Percentiles rank a stretch among this genome's conserved stretches.
Evolutionary conservation across 495 filamentous ascomycete genomes (phyloP).

Genomic region (Collariella sp.): DNA sequence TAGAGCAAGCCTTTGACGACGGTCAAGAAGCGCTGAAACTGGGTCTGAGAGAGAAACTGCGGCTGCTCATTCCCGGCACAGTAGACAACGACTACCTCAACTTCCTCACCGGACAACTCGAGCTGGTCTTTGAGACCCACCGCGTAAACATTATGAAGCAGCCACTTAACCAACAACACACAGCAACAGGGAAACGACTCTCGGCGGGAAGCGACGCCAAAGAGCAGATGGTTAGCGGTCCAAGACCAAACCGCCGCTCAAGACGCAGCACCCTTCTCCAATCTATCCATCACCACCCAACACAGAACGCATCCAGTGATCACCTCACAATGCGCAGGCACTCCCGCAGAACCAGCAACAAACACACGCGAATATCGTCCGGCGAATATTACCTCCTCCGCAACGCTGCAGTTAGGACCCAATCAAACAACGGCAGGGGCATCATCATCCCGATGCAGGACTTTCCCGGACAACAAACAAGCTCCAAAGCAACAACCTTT

Average conservation of each 20-base stretch:
- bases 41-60: conserved; percentile 21
- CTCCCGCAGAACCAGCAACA: not conserved
- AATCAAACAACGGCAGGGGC: not conserved
- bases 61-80: conserved; percentile 16
- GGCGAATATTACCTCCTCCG: not conserved
- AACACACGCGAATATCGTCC: not conserved
- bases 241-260: conserved; percentile 4
- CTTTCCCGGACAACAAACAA: no score
- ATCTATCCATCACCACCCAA: not conserved
- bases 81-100: conserved; percentile 19
- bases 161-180: not conserved
- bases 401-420: not conserved
- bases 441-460: no score
- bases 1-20: conserved; percentile 23
- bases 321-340: not conserved
- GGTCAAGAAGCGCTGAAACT: conserved; percentile 17
- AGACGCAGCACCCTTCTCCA: conserved; percentile 7
- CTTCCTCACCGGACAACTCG: conserved; percentile 24
- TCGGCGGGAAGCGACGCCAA: not conserved
- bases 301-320: not conserved
- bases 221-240: not conserved
- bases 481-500: no score
- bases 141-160: conserved; percentile 20
- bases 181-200: not conserved
- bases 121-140: conserved; percentile 25